Conservation (phyloP, 371 early-diverging fungal genomes). For the Umbelopsis sp. region DNA sequence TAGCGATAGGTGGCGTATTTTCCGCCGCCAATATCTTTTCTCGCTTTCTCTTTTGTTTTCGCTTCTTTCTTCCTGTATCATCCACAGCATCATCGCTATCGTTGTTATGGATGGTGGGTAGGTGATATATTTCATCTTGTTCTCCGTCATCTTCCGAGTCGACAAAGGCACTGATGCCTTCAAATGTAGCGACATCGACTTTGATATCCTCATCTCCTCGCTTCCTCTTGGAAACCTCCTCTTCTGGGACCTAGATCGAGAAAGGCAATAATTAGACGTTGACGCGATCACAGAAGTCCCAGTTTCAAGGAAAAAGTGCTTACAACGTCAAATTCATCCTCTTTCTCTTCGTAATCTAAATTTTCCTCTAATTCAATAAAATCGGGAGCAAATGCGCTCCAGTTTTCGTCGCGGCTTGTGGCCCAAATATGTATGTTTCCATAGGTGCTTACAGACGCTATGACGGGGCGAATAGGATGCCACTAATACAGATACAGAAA, state of each 20-base stretch:
- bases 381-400: slow-evolving; percentile 93
- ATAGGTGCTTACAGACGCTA: slow-evolving; percentile 81
- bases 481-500: slow-evolving; percentile 52
- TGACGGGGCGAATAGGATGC: slow-evolving; percentile 87
- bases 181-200: slow-evolving; percentile 66
- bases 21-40: neutral
- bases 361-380: slow-evolving; percentile 92
- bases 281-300: no score
- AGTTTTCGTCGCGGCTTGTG: slow-evolving; percentile 81
- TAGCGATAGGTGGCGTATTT: neutral
- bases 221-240: slow-evolving; percentile 48
- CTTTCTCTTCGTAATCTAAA: slow-evolving; percentile 88
- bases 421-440: slow-evolving; percentile 90
- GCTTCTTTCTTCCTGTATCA: slow-evolving; percentile 3
- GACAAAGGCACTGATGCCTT: slow-evolving; percentile 65
- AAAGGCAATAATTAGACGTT: no score
- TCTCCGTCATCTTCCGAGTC: slow-evolving; percentile 64
- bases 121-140: slow-evolving; percentile 47
- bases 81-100: neutral
- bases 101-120: slow-evolving; percentile 22
- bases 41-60: slow-evolving; percentile 10
- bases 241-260: slow-evolving; percentile 46
- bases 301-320: neutral
- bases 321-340: slow-evolving; percentile 92
- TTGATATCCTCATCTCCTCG: slow-evolving; percentile 61